A percentile compares a stretch with the other conserved stretches of the same genome.
Conservation (phyloP, 352 stramenopile species). For the Pythium oligandrum region DNA sequence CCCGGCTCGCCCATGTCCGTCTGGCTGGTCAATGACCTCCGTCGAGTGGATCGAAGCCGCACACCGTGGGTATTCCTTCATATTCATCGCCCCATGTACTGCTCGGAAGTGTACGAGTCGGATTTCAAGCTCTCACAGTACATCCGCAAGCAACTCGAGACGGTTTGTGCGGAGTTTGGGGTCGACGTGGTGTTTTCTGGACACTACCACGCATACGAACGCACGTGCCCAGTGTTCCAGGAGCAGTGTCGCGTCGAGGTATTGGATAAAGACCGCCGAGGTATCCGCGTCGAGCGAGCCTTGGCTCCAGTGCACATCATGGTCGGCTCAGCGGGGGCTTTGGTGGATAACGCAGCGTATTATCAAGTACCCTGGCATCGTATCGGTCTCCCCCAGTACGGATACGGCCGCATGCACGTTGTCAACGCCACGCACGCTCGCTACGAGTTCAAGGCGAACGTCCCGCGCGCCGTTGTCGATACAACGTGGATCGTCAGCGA, state of each 20-base stretch:
- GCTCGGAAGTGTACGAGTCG: constrained; percentile 3
- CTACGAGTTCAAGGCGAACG: constrained; percentile 21
- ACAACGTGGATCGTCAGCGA: constrained; percentile 8
- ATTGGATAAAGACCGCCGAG: neutral
- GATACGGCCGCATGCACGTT: constrained; percentile 27
- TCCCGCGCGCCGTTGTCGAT: constrained; percentile 3
- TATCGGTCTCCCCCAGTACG: constrained; percentile 16
- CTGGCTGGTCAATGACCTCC: neutral
- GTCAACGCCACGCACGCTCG: constrained; percentile 22
- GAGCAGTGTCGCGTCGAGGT: neutral
- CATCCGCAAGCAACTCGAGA: constrained; percentile 5
- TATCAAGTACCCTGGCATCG: constrained; percentile 15
- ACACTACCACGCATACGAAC: constrained; percentile 17
- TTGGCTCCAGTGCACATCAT: constrained; percentile 13
- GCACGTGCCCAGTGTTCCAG: constrained; percentile 13
- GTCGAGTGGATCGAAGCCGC: neutral
- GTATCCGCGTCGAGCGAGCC: constrained; percentile 2
- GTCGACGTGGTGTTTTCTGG: constrained; percentile 17
- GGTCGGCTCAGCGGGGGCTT: constrained; percentile 11
- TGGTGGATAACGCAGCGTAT: constrained; percentile 10
- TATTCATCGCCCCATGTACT: constrained; percentile 17
- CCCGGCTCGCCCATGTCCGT: too few relatives aligned
- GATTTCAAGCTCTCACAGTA: constrained; percentile 5
- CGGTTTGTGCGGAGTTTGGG: constrained; percentile 6
- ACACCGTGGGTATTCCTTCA: constrained; percentile 14